A percentile compares a stretch with the other conserved stretches of the same genome.
These are phyloP conservation scores for Alternaria brassicae DNA, from an alignment of 2,329 filamentous ascomycete genomes.

Conservation along the genomic window DNA sequence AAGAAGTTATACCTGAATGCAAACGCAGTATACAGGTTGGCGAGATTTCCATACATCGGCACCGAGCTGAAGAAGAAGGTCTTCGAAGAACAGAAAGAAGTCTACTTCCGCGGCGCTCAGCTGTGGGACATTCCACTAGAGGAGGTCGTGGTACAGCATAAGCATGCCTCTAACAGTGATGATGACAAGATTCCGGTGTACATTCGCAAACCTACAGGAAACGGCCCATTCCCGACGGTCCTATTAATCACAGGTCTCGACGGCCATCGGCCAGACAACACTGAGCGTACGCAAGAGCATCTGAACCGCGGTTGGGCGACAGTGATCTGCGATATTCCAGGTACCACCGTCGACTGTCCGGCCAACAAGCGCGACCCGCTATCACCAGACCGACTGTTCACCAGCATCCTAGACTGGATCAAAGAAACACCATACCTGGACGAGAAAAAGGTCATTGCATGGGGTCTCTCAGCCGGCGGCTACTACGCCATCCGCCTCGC, in stretches of 20 bases:
- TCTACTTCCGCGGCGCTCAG: constrained; percentile 63
- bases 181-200: constrained; percentile 67
- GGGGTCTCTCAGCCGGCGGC: constrained; percentile 65
- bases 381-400: constrained; percentile 61
- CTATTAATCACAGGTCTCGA: constrained; percentile 65
- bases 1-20: constrained; percentile 71
- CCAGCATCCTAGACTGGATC: constrained; percentile 61
- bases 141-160: constrained; percentile 68
- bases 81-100: constrained; percentile 70
- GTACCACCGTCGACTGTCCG: constrained; percentile 62
- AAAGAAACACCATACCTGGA: constrained; percentile 55
- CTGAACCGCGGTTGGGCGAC: constrained; percentile 57
- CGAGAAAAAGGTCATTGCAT: constrained; percentile 57
- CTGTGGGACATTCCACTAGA: constrained; percentile 60
- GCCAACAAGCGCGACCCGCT: constrained; percentile 57
- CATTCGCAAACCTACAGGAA: constrained; percentile 61
- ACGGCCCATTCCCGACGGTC: constrained; percentile 57
- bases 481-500: constrained; percentile 65
- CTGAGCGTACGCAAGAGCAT: constrained; percentile 55
- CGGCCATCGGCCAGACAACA: constrained; percentile 62
- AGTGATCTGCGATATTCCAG: constrained; percentile 63
- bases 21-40: constrained; percentile 74
- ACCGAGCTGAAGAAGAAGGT: constrained; percentile 63
- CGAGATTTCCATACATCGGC: constrained; percentile 68
- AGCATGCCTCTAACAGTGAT: constrained; percentile 59